Evolutionary conservation across 352 stramenopile species (phyloP).

Genomic region (Phytophthora fragariaefolia): DNA sequence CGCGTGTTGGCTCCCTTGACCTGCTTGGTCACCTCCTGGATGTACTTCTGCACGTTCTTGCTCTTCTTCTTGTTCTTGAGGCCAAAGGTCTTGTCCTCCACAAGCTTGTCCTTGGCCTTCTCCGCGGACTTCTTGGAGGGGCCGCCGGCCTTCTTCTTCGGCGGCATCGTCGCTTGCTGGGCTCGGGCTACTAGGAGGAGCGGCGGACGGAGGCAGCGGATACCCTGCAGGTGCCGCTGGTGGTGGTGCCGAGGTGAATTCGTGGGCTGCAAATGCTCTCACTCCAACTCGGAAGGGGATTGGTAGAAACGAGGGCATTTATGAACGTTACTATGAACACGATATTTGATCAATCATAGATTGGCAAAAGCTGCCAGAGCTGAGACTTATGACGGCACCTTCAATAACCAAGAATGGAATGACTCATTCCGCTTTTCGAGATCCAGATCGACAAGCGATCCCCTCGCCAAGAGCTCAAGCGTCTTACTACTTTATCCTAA

Average conservation of each 20-base stretch:
- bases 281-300: constrained; percentile 8
- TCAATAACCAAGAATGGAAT: no score
- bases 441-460: no score
- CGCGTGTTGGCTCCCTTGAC: constrained; percentile 84
- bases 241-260: constrained; percentile 12
- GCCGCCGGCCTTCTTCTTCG: constrained; percentile 67
- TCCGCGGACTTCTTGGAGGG: constrained; percentile 89
- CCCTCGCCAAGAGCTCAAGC: no score
- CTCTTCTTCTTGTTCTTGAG: constrained; percentile 99
- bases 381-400: no score
- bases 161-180: constrained; percentile 56
- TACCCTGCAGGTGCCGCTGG: constrained; percentile 17
- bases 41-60: constrained; percentile 96
- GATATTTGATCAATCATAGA: no score
- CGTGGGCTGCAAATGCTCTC: constrained; percentile 16
- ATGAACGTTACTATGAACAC: no score
- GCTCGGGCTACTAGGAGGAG: not conserved
- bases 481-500: no score
- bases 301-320: constrained; percentile 19
- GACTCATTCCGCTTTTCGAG: no score
- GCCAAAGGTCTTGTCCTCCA: constrained; percentile 99
- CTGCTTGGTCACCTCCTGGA: constrained; percentile 91
- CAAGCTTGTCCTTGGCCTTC: constrained; percentile 92
- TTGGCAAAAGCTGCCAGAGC: no score
- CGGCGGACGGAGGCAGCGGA: constrained; percentile 6